These are phyloP conservation scores for Aspergillus funiculosus DNA, from an alignment of 495 filamentous ascomycete genomes.

Conservation along the genomic window DNA sequence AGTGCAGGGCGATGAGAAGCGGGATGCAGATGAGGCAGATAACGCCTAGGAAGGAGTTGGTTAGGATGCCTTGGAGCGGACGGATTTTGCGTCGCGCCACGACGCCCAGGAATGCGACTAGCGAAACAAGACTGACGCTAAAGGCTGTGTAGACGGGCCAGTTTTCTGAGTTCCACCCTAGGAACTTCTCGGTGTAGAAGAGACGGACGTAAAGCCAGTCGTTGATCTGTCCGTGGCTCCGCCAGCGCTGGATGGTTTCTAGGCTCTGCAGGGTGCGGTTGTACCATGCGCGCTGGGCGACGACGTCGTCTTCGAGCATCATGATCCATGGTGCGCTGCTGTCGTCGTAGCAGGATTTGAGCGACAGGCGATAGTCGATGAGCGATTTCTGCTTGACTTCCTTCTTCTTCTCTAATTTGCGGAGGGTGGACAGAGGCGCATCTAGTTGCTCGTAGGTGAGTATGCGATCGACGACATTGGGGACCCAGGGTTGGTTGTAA, in stretches of 20 bases:
- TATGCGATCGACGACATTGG: constrained; percentile 27
- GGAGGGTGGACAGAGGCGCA: constrained; percentile 11
- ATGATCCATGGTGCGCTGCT: constrained; percentile 41
- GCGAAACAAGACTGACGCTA: constrained; percentile 23
- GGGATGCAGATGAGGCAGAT: constrained; percentile 29
- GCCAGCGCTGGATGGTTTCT: constrained; percentile 26
- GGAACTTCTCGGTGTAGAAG: constrained; percentile 52
- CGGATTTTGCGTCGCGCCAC: constrained; percentile 12
- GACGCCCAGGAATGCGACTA: constrained; percentile 19
- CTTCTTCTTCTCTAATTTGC: constrained; percentile 25
- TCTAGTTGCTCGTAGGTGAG: constrained; percentile 20
- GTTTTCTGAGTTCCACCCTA: constrained; percentile 52
- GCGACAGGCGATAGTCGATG: constrained; percentile 45
- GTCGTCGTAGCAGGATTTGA: constrained; percentile 40
- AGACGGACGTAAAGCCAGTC: constrained; percentile 50
- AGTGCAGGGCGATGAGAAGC: constrained; percentile 29
- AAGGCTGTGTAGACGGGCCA: constrained; percentile 39
- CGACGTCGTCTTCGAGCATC: constrained; percentile 52
- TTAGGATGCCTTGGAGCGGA: constrained; percentile 16
- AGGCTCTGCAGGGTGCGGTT: constrained; percentile 38
- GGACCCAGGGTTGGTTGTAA: constrained; percentile 46
- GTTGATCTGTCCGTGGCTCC: constrained; percentile 18
- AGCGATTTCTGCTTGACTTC: constrained; percentile 38
- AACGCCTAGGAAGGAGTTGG: constrained; percentile 24
- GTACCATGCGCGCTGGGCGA: constrained; percentile 49